Percentiles rank a stretch among this genome's conserved stretches.
Evolutionary conservation across 2,329 filamentous ascomycete species (phyloP).

Genomic region (Alternaria ethzedia): DNA sequence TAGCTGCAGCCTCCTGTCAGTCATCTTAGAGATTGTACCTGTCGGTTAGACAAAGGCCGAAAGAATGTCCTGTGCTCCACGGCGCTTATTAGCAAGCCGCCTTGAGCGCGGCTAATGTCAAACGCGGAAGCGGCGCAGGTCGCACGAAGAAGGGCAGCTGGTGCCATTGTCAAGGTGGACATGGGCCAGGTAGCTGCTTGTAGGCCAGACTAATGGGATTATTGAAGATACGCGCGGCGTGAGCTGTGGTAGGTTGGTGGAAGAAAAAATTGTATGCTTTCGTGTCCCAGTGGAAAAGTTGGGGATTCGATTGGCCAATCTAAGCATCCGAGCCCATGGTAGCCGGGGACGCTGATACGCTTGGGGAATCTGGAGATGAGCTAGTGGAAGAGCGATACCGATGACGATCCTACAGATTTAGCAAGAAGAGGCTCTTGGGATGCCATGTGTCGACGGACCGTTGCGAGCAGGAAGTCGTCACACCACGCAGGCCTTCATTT

Average conservation of each 20-base stretch:
- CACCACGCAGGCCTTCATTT: slow-evolving; percentile 14
- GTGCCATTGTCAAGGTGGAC: not conserved
- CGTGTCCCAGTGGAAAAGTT: not conserved
- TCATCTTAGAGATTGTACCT: slow-evolving; percentile 6
- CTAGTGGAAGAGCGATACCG: slow-evolving; percentile 11
- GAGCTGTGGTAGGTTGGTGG: slow-evolving; percentile 5
- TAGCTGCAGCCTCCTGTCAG: slow-evolving; percentile 9
- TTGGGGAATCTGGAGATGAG: slow-evolving; percentile 14
- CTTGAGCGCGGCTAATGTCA: slow-evolving; percentile 23
- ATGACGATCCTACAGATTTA: not conserved
- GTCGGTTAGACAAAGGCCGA: slow-evolving; percentile 9
- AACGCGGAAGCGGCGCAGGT: slow-evolving; percentile 21
- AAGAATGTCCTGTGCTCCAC: slow-evolving; percentile 3
- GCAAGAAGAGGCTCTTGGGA: slow-evolving; percentile 12
- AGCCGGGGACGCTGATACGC: slow-evolving; percentile 12
- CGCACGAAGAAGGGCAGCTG: slow-evolving; percentile 3
- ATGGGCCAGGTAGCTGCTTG: slow-evolving; percentile 9
- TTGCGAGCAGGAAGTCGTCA: slow-evolving; percentile 2
- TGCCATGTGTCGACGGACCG: slow-evolving; percentile 3
- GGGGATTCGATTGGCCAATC: slow-evolving; percentile 9
- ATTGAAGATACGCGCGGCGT: not conserved
- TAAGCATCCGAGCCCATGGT: slow-evolving; percentile 20
- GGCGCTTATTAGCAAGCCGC: slow-evolving; percentile 14
- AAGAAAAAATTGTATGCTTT: not conserved
- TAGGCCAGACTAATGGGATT: not conserved